Evolutionary conservation across 2,329 filamentous ascomycete species (phyloP), one percentile per base, ranked within the genome.

Genomic region (Clarireedia monteithiana): DNA sequence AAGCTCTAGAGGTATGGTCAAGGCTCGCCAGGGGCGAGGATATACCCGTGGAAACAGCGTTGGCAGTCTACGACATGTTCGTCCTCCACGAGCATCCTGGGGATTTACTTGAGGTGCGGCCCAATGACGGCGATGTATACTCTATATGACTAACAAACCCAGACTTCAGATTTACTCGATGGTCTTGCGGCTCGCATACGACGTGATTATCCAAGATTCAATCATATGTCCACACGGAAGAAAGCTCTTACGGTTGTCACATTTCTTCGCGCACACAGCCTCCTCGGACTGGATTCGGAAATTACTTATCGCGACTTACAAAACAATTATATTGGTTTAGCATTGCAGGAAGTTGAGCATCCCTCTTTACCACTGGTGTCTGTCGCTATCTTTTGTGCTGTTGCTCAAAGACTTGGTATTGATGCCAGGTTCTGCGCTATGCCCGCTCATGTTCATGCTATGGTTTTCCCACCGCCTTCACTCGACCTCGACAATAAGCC

Each of bases 21-120:
- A 77, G 77, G 53, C 62, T 88, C 53, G 72, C 68, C 10, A 66
- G 58, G 26, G 74, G 77, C 5, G 75, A 79, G 53, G 71, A 75
- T 53, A 74, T 83, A 23, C 69, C 81, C 6, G 75, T 96, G 20
- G 91, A 96, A 68, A 79, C 81, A 56, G 86, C 86, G 1, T 74
- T 97, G 15, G 87, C 85, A 20, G 87, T 86, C 14, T 95, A 95
- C 69, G 94, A 97, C 70, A 80, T 97, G 71, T 97, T 97, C 71
- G 83, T 95, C 47, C 75, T 92, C 27, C 83, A 86, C 61, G 85
- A 86, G 54, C 79, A 83, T 17, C 76, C 78, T 30, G 84, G 86
- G n/a, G 90, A 95, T 67, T 72, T 92, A 51, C 79, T 87, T 56
- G 83, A 90, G 73, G 86, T 79, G 66, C 36, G 51, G 6, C 15